phyloP scores from a whole-genome alignment of 495 filamentous ascomycete genomes.

The Penicillium longicatenatum region DNA sequence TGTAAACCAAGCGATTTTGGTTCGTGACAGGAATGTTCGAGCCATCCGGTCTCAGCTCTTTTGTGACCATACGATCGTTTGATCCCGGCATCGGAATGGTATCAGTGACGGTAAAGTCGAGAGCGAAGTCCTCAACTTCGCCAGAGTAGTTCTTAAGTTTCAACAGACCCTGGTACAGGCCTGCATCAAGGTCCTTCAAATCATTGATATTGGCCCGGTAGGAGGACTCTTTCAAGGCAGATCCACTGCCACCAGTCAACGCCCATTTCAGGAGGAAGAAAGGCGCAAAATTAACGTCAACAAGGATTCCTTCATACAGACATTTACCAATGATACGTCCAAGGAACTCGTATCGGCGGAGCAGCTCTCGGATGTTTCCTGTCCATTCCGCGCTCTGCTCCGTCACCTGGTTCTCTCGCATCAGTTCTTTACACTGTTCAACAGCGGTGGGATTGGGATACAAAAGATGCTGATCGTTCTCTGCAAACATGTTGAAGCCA shows the following conservation, averaged over 20 bases:
- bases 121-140: constrained; percentile 73
- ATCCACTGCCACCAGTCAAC: constrained; percentile 64
- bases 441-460: constrained; percentile 85
- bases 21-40: constrained; percentile 83
- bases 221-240: constrained; percentile 63
- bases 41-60: constrained; percentile 74
- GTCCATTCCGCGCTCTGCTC: constrained; percentile 60
- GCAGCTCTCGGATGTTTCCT: constrained; percentile 58
- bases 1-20: constrained; percentile 89
- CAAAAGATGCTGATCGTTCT: constrained; percentile 86
- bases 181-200: constrained; percentile 87
- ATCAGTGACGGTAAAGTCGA: constrained; percentile 92
- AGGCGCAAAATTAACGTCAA: constrained; percentile 90
- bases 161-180: constrained; percentile 86
- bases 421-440: constrained; percentile 66
- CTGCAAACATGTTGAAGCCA: constrained; percentile 64
- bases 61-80: constrained; percentile 54
- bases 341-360: constrained; percentile 85
- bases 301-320: constrained; percentile 94
- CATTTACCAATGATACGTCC: constrained; percentile 95
- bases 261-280: constrained; percentile 98
- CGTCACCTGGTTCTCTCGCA: constrained; percentile 53
- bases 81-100: constrained; percentile 60
- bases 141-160: constrained; percentile 86
- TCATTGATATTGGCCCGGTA: constrained; percentile 92